Conservation (phyloP, 1,284 basidiomycete species). For the Malassezia sp. region DNA sequence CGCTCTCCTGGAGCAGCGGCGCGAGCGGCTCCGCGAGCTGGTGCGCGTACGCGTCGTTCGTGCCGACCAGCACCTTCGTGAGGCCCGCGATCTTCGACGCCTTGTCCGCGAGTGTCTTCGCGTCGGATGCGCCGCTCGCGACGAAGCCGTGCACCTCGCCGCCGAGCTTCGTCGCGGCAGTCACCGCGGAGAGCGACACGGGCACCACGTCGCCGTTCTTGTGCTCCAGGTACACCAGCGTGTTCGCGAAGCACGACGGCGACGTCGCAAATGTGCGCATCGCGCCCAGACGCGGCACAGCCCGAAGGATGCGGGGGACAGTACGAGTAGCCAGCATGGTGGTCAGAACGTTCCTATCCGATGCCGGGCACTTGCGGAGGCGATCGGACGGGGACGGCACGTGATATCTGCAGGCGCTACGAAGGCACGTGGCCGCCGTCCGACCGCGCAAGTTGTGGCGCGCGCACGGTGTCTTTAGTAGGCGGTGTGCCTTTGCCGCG, state of each 20-base stretch:
- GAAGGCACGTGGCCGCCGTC: not conserved
- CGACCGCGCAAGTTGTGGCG: not conserved
- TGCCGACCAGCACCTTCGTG: constrained; percentile 47
- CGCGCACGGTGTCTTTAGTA: too few species aligned
- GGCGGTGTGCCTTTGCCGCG: not conserved
- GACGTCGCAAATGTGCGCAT: constrained; percentile 33
- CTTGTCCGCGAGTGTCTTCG: constrained; percentile 60
- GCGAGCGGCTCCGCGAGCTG: constrained; percentile 49
- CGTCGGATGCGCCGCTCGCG: constrained; percentile 62
- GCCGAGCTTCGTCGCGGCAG: constrained; percentile 67
- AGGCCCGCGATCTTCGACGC: constrained; percentile 63
- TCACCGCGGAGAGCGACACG: constrained; percentile 74
- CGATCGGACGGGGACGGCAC: constrained; percentile 2
- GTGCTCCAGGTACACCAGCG: constrained; percentile 81
- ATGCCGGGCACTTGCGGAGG: constrained; percentile 12
- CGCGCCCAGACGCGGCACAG: constrained; percentile 12
- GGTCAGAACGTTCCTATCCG: not conserved
- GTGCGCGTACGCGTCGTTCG: constrained; percentile 50
- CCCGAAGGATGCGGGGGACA: constrained; percentile 16
- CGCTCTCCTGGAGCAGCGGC: constrained; percentile 51
- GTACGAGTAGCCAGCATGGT: constrained; percentile 26
- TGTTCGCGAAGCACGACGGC: constrained; percentile 42
- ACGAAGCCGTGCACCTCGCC: constrained; percentile 83
- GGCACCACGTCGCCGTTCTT: constrained; percentile 69
- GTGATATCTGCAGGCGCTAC: constrained; percentile 10